Conservation (phyloP, 495 filamentous ascomycete species). For the Lasiosphaeriaceae sp. region DNA sequence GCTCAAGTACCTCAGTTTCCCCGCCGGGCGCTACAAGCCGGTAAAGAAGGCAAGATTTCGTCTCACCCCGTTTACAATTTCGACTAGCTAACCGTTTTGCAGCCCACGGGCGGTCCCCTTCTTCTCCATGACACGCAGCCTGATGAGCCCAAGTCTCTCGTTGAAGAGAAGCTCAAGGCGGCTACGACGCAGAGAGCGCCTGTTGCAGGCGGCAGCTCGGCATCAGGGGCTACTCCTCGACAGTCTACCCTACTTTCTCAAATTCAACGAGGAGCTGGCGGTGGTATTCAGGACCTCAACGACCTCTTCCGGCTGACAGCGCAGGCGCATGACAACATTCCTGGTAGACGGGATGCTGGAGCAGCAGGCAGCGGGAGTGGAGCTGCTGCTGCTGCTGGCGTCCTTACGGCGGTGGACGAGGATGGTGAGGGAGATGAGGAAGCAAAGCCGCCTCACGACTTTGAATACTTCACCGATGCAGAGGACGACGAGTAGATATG, state of each 20-base stretch:
- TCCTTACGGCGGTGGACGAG: slow-evolving; percentile 79
- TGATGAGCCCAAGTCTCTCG: slow-evolving; percentile 67
- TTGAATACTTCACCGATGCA: slow-evolving; percentile 79
- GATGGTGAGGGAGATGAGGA: slow-evolving; percentile 82
- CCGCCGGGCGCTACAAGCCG: slow-evolving; percentile 80
- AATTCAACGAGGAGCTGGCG: slow-evolving; percentile 2
- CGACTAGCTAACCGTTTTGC: slow-evolving; percentile 40
- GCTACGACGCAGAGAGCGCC: slow-evolving; percentile 61
- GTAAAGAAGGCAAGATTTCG: slow-evolving; percentile 78
- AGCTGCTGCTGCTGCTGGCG: slow-evolving; percentile 72
- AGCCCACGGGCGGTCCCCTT: slow-evolving; percentile 93
- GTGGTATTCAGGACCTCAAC: slow-evolving; percentile 30
- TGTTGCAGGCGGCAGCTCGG: slow-evolving; percentile 31
- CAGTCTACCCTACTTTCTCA: slow-evolving; percentile 14
- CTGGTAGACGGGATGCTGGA: not conserved
- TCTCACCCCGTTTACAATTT: slow-evolving; percentile 1
- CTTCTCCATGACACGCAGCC: slow-evolving; percentile 84
- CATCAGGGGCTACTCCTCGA: slow-evolving; percentile 13
- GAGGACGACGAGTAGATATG: slow-evolving; percentile 50
- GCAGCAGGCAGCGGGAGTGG: slow-evolving; percentile 38
- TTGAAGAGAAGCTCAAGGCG: slow-evolving; percentile 87
- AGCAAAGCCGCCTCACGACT: slow-evolving; percentile 72
- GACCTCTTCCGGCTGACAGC: slow-evolving; percentile 26
- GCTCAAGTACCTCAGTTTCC: slow-evolving; percentile 92
- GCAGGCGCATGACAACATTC: not conserved